A percentile compares a stretch with the other conserved stretches of the same genome.
Evolutionary conservation across 2,329 filamentous ascomycete species (phyloP).

Genomic region (Mariannaea sp.): DNA sequence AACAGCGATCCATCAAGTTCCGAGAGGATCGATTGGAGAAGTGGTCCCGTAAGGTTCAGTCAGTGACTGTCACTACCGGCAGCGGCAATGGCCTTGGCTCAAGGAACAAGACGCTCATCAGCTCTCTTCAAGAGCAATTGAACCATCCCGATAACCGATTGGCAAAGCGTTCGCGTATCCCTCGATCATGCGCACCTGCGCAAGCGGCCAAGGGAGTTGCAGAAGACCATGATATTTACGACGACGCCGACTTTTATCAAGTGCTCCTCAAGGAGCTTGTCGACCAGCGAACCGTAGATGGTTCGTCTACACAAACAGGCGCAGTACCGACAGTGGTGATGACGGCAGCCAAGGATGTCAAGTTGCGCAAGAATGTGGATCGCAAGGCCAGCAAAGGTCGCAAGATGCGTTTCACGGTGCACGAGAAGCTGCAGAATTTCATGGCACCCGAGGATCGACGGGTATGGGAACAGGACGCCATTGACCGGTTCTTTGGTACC

Average conservation of each 20-base stretch:
- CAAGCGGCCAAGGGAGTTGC: slow-evolving; percentile 64
- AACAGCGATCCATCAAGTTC: slow-evolving; percentile 61
- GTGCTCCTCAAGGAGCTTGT: slow-evolving; percentile 90
- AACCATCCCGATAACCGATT: slow-evolving; percentile 65
- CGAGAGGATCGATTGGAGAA: slow-evolving; percentile 80
- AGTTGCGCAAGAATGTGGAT: slow-evolving; percentile 83
- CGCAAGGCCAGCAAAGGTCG: slow-evolving; percentile 94
- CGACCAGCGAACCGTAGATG: slow-evolving; percentile 80
- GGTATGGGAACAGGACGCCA: slow-evolving; percentile 78
- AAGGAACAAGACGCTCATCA: slow-evolving; percentile 57
- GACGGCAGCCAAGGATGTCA: slow-evolving; percentile 74
- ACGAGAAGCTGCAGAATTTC: slow-evolving; percentile 97
- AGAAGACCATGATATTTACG: slow-evolving; percentile 73
- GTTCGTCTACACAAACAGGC: slow-evolving; percentile 53
- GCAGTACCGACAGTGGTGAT: slow-evolving; percentile 62
- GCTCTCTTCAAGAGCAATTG: slow-evolving; percentile 71
- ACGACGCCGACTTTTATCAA: slow-evolving; percentile 95
- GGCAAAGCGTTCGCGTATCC: slow-evolving; percentile 69
- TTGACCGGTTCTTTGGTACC: slow-evolving; percentile 77
- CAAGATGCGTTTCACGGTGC: slow-evolving; percentile 91
- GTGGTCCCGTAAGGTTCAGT: slow-evolving; percentile 76
- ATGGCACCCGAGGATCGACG: slow-evolving; percentile 90
- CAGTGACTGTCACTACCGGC: slow-evolving; percentile 49
- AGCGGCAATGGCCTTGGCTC: slow-evolving; percentile 33
- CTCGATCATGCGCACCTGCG: slow-evolving; percentile 76